Percentiles rank a stretch among this genome's conserved stretches.
Evolutionary conservation across 352 stramenopile species (phyloP).

Genomic region (Globisporangium parvum): DNA sequence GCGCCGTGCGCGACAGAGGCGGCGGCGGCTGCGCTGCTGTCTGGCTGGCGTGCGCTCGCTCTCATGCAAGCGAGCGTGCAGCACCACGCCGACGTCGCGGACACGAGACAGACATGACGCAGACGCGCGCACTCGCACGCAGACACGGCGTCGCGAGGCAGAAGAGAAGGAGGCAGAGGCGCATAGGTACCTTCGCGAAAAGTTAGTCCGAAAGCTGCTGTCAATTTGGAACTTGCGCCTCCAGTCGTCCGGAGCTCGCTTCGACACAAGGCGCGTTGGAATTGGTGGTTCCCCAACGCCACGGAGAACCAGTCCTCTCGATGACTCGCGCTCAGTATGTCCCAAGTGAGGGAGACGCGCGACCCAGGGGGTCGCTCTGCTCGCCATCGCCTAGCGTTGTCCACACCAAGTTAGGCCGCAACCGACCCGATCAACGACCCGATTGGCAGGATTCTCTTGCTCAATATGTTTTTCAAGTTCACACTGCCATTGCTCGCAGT

Average conservation of each 20-base stretch:
- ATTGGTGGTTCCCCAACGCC: conserved; percentile 83
- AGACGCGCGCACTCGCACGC: too few relatives aligned
- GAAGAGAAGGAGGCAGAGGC: too few relatives aligned
- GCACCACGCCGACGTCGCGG: too few relatives aligned
- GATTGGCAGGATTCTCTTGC: neutral
- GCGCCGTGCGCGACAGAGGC: too few relatives aligned
- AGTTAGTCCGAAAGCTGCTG: conserved; percentile 84
- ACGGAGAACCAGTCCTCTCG: conserved; percentile 61
- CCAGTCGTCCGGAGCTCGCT: conserved; percentile 25
- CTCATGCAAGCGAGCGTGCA: too few relatives aligned
- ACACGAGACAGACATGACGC: neutral
- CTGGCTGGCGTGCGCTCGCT: too few relatives aligned
- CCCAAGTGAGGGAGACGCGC: conserved; percentile 15
- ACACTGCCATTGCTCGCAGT: neutral
- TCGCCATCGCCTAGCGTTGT: neutral
- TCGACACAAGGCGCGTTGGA: conserved; percentile 21
- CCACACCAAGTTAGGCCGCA: conserved; percentile 4
- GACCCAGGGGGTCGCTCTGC: conserved; percentile 7
- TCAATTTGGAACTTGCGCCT: conserved; percentile 86
- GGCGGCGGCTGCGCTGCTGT: too few relatives aligned
- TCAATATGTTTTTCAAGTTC: neutral
- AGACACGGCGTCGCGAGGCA: too few relatives aligned
- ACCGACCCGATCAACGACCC: too few relatives aligned
- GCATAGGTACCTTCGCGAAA: conserved; percentile 49
- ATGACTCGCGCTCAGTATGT: conserved; percentile 63